Evolutionary conservation across 179 eudicot genomes (phyloP), one percentile per base, ranked within the genome.

Genomic region (Pouteria campechiana): DNA sequence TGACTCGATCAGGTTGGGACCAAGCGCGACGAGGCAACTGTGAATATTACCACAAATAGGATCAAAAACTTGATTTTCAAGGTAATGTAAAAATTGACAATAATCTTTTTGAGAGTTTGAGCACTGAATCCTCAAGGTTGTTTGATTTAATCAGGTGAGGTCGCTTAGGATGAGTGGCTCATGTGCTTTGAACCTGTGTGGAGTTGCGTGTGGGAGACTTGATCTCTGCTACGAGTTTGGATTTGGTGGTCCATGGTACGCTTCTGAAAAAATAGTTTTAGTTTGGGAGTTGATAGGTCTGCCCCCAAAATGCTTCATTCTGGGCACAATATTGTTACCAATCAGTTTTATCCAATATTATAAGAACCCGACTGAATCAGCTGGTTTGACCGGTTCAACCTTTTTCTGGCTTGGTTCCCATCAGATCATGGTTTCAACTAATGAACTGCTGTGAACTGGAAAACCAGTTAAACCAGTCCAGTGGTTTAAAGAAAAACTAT

Each of bases 131-230:
- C 46, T 30, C 34, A 17, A 14, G 3, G 28, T 3, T 10, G 7
- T 51, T 23, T 49, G 17, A n/a, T 61, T 30, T 38, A 35, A 51
- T 51, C 61, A 87, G 96, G 90, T 83, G 67, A 79, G 96, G 65
- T 77, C 94, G 37, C 59, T 88, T 31, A 58, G 94, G 49, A 79
- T 83, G 96, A 50, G 79, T 23, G 96, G 96, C 37, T 88, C 94
- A 4, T 83, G 94, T 73, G 96, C 96, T 18, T 38, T 88, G 67
- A 63, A 80, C 55, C 80, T 83, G 22, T 88, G 94, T 37, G 96
- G 96, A 17, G 59, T 88, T 58, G 96, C 96, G 28, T 72, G 84
- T 48, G 94, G 96, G 52, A 79, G 96, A 65, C 58, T 75, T 56
- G 94, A 83, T 43, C 52, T 83, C 14, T 70, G 74, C 58, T 83